phyloP scores from a whole-genome alignment of 306 rosid species.

The Pterocarpus santalinus region DNA sequence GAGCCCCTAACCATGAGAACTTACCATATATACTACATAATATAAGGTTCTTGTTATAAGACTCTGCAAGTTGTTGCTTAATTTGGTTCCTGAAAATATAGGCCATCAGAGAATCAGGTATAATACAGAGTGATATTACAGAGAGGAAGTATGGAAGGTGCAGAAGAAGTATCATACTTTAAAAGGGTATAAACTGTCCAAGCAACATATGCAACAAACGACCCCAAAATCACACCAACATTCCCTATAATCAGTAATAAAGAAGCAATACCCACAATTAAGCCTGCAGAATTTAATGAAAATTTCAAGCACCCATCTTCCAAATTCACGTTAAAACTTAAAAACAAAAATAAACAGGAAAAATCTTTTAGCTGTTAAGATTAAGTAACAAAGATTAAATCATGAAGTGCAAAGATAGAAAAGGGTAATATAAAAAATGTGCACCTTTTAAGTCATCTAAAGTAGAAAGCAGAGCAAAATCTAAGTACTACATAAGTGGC shows the following conservation, averaged over 20 bases:
- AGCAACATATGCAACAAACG: slow-evolving; percentile 77
- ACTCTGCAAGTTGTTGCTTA: no score
- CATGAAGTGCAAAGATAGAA: neutral
- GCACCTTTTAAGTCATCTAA: slow-evolving; percentile 81
- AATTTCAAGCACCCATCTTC: slow-evolving; percentile 48
- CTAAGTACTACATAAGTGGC: slow-evolving; percentile 64
- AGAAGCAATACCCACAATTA: slow-evolving; percentile 76
- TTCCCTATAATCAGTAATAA: slow-evolving; percentile 73
- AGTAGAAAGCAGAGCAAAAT: slow-evolving; percentile 68
- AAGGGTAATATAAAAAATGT: slow-evolving; percentile 10
- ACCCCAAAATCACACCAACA: slow-evolving; percentile 69
- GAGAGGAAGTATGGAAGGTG: no score
- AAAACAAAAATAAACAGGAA: neutral
- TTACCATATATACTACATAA: no score
- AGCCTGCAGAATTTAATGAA: slow-evolving; percentile 57
- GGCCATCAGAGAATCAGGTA: no score
- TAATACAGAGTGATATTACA: no score
- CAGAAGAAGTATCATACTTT: slow-evolving; percentile 51
- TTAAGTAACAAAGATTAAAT: neutral
- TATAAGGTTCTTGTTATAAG: no score
- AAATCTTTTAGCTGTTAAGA: neutral
- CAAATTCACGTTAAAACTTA: slow-evolving; percentile 27
- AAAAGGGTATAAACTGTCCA: slow-evolving; percentile 80
- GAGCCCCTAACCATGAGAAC: no score
- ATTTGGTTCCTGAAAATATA: no score